Evolutionary conservation across 1,284 basidiomycete genomes (phyloP).

Genomic region (Somion occarium): DNA sequence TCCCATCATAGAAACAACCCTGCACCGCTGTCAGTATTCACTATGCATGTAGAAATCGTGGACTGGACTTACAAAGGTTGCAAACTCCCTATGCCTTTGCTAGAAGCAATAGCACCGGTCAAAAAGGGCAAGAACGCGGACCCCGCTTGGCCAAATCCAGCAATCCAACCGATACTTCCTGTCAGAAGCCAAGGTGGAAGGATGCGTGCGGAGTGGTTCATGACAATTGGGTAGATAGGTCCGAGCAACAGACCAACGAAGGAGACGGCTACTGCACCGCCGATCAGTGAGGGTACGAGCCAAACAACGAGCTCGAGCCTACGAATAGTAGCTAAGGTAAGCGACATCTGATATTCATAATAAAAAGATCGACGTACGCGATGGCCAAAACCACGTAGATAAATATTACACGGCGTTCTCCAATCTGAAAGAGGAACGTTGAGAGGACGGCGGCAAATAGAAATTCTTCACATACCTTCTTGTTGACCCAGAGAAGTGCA

Average conservation of each 20-base stretch:
- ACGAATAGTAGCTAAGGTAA: background rate
- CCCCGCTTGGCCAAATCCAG: conserved; percentile 47
- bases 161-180: conserved; percentile 52
- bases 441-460: background rate
- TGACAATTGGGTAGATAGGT: conserved; percentile 51
- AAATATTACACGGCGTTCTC: conserved; percentile 37
- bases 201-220: conserved; percentile 43
- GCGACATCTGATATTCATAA: background rate
- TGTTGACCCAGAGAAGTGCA: conserved; percentile 43
- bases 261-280: conserved; percentile 48
- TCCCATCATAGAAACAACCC: conserved; percentile 10
- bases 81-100: conserved; percentile 42
- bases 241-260: conserved; percentile 47
- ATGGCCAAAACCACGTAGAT: conserved; percentile 34
- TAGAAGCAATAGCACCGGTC: conserved; percentile 50
- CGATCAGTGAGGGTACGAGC: conserved; percentile 50
- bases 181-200: conserved; percentile 48
- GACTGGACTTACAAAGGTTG: conserved; percentile 46
- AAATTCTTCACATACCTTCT: conserved; percentile 29
- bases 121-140: conserved; percentile 53
- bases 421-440: conserved; percentile 25
- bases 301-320: conserved; percentile 54
- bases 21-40: conserved; percentile 1
- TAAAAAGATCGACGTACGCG: conserved; percentile 18
- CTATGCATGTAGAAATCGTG: background rate